Percentiles rank a stretch among this genome's conserved stretches.
phyloP scores from a whole-genome alignment of 495 filamentous ascomycete species.

The Trichoderma erinaceum region DNA sequence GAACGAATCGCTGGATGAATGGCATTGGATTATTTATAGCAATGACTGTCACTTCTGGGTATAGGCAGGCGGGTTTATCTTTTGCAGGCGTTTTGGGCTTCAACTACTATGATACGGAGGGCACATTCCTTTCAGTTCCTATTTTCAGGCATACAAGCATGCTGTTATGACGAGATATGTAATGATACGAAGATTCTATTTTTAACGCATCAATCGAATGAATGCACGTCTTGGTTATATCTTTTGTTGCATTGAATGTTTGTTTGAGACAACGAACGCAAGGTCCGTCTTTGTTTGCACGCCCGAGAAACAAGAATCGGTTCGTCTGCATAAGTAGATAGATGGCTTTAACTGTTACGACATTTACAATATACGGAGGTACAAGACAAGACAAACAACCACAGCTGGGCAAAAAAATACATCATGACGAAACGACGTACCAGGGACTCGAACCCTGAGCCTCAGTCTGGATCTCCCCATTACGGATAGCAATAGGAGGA shows the following conservation, averaged over 20 bases:
- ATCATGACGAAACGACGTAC: conserved; percentile 6
- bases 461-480: conserved; percentile 13
- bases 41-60: background rate
- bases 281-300: no score
- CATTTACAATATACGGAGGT: background rate
- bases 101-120: background rate
- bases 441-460: conserved; percentile 19
- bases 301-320: no score
- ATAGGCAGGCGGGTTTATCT: background rate
- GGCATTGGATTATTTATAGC: background rate
- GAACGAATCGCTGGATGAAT: background rate
- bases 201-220: no score
- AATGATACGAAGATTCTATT: no score
- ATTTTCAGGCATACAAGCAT: background rate
- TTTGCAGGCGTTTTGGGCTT: background rate
- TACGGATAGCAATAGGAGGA: conserved; percentile 14
- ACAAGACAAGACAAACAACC: background rate
- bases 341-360: no score
- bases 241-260: no score
- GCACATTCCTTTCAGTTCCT: background rate
- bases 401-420: background rate
- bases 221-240: no score
- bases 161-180: no score
- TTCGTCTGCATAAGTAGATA: no score
- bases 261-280: no score